These are phyloP conservation scores for Trichoderma endophyticum DNA, from an alignment of 2,329 filamentous ascomycete genomes.

Conservation along the genomic window DNA sequence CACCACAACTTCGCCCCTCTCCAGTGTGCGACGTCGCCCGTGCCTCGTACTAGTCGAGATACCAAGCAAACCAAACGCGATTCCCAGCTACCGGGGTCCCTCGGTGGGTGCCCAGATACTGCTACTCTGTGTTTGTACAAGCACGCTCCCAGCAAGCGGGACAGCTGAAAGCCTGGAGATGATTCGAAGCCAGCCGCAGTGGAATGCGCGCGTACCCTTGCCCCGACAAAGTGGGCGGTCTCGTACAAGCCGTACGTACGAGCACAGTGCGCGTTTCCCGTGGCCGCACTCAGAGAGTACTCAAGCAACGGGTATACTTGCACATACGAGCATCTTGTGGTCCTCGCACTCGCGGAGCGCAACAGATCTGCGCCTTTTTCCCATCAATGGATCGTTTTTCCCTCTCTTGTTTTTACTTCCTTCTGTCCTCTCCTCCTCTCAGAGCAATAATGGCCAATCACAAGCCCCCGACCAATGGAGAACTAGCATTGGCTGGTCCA, in stretches of 20 bases:
- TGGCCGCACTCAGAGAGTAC: neutral
- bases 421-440: neutral
- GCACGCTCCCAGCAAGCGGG: neutral
- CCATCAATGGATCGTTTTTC: neutral
- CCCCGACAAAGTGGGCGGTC: neutral
- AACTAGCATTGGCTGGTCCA: constrained; percentile 25
- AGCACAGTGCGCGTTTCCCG: neutral
- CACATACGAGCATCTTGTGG: neutral
- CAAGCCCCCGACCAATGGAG: constrained; percentile 24
- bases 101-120: constrained; percentile 13
- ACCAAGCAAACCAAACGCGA: neutral
- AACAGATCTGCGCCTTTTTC: constrained; percentile 31
- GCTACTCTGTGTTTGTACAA: constrained; percentile 9
- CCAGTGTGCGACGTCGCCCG: neutral
- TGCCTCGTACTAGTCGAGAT: neutral
- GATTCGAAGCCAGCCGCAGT: constrained; percentile 18
- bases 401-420: constrained; percentile 22
- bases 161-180: constrained; percentile 20
- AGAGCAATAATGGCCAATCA: constrained; percentile 27
- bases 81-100: neutral
- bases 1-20: neutral
- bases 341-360: neutral
- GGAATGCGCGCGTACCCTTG: neutral
- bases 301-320: neutral
- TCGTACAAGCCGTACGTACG: neutral